These are phyloP conservation scores for Penicillium sp. DNA, from an alignment of 2,329 filamentous ascomycete genomes.

Conservation along the genomic window DNA sequence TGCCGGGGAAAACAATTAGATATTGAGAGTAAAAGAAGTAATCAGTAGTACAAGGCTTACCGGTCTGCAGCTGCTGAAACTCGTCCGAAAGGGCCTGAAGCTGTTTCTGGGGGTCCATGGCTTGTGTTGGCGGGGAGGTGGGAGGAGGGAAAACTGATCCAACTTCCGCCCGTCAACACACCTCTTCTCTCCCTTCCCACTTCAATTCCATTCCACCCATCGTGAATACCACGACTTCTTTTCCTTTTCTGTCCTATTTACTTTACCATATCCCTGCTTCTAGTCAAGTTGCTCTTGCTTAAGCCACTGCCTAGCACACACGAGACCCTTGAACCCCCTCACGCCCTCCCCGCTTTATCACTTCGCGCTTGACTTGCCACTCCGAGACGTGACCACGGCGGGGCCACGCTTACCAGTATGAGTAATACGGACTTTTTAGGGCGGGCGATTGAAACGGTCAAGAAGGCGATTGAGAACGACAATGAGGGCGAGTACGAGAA, in stretches of 20 bases:
- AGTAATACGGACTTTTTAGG: slow-evolving; percentile 96
- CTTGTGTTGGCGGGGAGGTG: slow-evolving; percentile 21
- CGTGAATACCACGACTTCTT: slow-evolving; percentile 1
- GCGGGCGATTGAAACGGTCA: slow-evolving; percentile 92
- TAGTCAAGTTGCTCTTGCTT: neutral
- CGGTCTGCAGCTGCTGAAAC: slow-evolving; percentile 79
- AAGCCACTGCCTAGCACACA: slow-evolving; percentile 13
- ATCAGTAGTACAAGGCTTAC: slow-evolving; percentile 42
- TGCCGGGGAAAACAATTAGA: slow-evolving; percentile 10
- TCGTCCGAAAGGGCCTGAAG: slow-evolving; percentile 81
- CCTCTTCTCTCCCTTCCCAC: slow-evolving; percentile 18
- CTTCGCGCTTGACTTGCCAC: slow-evolving; percentile 21
- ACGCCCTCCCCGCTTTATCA: slow-evolving; percentile 18
- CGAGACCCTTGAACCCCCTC: slow-evolving; percentile 12
- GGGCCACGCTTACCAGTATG: slow-evolving; percentile 53
- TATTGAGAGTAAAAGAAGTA: neutral
- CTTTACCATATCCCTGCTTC: neutral
- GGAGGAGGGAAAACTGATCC: slow-evolving; percentile 27
- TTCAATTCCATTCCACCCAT: slow-evolving; percentile 10
- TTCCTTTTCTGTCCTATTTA: slow-evolving; percentile 1
- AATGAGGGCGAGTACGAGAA: slow-evolving; percentile 95
- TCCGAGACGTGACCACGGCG: slow-evolving; percentile 8
- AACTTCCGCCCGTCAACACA: slow-evolving; percentile 23
- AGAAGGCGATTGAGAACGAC: slow-evolving; percentile 95
- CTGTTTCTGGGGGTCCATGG: slow-evolving; percentile 61